Conservation (phyloP, 2,329 filamentous ascomycete species). For the Hirsutella thompsonii region DNA sequence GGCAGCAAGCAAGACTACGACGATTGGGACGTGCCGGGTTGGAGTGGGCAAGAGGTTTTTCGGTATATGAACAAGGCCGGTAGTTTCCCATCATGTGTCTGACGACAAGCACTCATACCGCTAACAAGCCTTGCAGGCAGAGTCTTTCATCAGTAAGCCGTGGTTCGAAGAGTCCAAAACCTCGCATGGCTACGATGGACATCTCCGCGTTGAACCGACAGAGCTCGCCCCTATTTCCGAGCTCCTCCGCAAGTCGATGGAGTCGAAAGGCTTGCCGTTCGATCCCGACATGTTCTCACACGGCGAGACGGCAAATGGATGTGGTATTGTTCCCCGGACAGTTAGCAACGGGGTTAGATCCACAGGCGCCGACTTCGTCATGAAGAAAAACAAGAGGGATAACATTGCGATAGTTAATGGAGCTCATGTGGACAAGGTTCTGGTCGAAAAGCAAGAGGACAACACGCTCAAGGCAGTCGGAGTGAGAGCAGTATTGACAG, state of each 20-base stretch:
- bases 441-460: constrained; percentile 23
- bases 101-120: too few relatives aligned
- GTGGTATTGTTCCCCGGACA: constrained; percentile 40
- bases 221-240: constrained; percentile 46
- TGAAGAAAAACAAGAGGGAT: constrained; percentile 19
- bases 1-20: constrained; percentile 35
- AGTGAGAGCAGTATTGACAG: constrained; percentile 24
- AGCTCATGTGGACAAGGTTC: constrained; percentile 37
- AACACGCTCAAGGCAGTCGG: constrained; percentile 29
- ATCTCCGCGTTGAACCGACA: constrained; percentile 42
- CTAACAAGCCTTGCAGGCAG: constrained; percentile 21
- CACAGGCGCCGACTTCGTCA: constrained; percentile 39
- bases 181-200: constrained; percentile 37
- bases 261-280: constrained; percentile 39
- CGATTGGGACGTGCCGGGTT: constrained; percentile 41
- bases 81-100: neutral
- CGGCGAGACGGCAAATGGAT: constrained; percentile 37
- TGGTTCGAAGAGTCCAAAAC: constrained; percentile 38
- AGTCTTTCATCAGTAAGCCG: constrained; percentile 43
- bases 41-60: constrained; percentile 45
- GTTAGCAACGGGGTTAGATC: constrained; percentile 37
- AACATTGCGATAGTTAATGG: constrained; percentile 36
- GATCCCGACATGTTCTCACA: constrained; percentile 44
- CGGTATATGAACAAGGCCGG: constrained; percentile 39
- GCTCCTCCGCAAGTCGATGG: constrained; percentile 38